phyloP scores from a whole-genome alignment of 495 filamentous ascomycete species.

The Ascobolus immersus region DNA sequence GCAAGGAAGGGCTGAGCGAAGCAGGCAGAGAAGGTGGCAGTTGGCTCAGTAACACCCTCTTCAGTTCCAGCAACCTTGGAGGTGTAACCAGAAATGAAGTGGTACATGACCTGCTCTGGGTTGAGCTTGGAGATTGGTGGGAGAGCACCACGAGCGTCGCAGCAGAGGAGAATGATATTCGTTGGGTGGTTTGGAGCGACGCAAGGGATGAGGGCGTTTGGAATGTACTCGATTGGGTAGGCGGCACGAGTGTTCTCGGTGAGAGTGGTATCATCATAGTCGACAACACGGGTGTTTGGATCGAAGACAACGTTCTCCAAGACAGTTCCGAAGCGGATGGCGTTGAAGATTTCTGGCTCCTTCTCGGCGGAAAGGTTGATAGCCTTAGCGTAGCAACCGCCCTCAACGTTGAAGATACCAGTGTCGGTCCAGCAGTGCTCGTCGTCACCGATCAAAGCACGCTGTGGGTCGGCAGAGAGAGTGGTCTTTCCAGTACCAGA shows the following conservation, averaged over 20 bases:
- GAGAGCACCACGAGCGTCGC: slow-evolving; percentile 88
- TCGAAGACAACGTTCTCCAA: slow-evolving; percentile 97
- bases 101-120: slow-evolving; percentile 95
- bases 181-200: slow-evolving; percentile 59
- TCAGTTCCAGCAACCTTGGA: slow-evolving; percentile 99
- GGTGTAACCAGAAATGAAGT: slow-evolving; percentile 98
- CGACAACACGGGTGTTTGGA: slow-evolving; percentile 61
- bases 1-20: slow-evolving; percentile 98
- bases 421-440: slow-evolving; percentile 98
- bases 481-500: slow-evolving; percentile 98
- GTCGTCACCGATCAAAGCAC: slow-evolving; percentile 88
- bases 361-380: slow-evolving; percentile 95
- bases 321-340: slow-evolving; percentile 89
- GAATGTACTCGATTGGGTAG: slow-evolving; percentile 96
- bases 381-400: slow-evolving; percentile 97
- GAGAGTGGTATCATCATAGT: slow-evolving; percentile 84
- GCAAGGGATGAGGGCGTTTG: slow-evolving; percentile 96
- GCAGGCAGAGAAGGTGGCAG: slow-evolving; percentile 97
- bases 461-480: slow-evolving; percentile 86
- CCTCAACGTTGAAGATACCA: slow-evolving; percentile 98
- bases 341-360: slow-evolving; percentile 93
- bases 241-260: slow-evolving; percentile 93
- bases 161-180: slow-evolving; percentile 96
- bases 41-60: slow-evolving; percentile 83
- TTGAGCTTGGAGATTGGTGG: slow-evolving; percentile 95